These are phyloP conservation scores for Amoebophrya sp. DNA, from an alignment of 169 alveolate species.

Conservation along the genomic window DNA sequence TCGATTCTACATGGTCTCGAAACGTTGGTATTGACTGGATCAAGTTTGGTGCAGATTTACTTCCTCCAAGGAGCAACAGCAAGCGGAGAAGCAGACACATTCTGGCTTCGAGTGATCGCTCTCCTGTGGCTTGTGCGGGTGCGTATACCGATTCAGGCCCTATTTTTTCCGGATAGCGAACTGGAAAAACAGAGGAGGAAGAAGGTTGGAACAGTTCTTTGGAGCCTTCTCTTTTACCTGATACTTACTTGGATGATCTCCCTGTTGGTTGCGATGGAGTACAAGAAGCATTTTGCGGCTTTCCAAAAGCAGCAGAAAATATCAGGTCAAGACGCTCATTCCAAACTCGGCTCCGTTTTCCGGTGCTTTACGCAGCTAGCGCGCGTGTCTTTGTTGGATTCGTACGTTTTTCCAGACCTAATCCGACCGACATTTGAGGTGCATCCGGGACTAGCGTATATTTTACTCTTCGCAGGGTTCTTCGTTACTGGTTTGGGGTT, in stretches of 20 bases:
- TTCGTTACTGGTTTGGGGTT: not conserved
- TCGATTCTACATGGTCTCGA: no score
- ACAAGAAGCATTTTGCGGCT: not conserved
- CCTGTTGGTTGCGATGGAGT: not conserved
- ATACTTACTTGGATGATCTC: not conserved
- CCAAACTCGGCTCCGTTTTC: not conserved
- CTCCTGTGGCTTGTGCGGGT: not conserved
- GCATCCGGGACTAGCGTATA: not conserved
- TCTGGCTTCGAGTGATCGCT: not conserved
- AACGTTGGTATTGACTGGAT: no score
- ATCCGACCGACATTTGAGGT: not conserved
- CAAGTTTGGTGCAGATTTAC: no score
- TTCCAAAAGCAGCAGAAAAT: not conserved
- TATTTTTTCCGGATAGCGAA: not conserved
- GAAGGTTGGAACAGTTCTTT: not conserved
- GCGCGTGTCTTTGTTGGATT: not conserved
- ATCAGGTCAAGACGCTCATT: not conserved
- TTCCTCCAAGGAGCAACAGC: no score
- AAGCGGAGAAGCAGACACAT: not conserved
- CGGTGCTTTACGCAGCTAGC: not conserved
- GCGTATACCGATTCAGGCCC: not conserved
- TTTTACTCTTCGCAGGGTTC: not conserved
- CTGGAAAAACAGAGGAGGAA: not conserved
- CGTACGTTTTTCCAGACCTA: not conserved
- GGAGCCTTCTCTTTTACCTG: not conserved